Evolutionary conservation across 2,329 filamentous ascomycete genomes (phyloP).

Genomic region (Neofusicoccum parvum): DNA sequence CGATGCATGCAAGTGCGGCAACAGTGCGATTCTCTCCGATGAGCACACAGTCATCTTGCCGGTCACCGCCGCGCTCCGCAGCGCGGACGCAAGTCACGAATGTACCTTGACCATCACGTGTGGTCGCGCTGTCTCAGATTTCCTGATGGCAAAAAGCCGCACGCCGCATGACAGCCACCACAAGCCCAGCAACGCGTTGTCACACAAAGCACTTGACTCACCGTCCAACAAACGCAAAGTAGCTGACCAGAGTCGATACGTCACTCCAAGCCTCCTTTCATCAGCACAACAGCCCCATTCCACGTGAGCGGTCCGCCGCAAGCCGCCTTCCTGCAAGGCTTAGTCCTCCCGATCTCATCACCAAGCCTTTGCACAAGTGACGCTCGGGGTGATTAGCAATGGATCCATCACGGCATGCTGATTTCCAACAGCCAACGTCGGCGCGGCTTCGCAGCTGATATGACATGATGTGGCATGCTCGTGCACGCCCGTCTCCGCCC

Average conservation of each 20-base stretch:
- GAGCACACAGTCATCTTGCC: neutral
- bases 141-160: neutral
- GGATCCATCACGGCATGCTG: neutral
- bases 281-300: neutral
- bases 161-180: neutral
- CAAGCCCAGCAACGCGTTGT: neutral
- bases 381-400: neutral
- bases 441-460: too few relatives aligned
- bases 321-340: neutral
- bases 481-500: neutral
- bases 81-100: neutral
- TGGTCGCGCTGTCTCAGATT: neutral
- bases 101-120: neutral
- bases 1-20: neutral
- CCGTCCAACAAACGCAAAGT: neutral
- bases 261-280: slow-evolving; percentile 1
- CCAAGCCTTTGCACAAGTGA: neutral
- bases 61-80: neutral
- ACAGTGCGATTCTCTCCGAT: neutral
- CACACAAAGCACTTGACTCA: neutral
- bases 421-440: neutral
- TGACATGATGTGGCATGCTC: neutral
- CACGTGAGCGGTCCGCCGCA: neutral
- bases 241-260: neutral
- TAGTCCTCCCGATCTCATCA: neutral